Base-by-base conservation (phyloP, 176 grass and related monocot genomes). In the Eremochloa ophiuroides region DNA sequence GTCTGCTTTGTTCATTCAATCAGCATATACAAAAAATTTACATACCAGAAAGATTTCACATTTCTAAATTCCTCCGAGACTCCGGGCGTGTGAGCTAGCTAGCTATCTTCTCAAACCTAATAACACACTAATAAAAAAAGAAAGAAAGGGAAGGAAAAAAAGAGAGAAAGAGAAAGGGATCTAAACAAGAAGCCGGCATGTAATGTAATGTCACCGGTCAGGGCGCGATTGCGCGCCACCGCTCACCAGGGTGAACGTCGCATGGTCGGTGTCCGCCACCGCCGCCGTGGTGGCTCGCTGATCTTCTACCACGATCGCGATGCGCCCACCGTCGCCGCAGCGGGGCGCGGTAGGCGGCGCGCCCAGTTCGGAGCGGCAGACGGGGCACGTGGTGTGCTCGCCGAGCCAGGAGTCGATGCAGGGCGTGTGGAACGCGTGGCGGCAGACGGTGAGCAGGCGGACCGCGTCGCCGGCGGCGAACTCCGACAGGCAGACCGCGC, bases 321-420 rank as follows among this genome's bases (percentile, higher is more conserved):
- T 12, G 26, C 40, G 78, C 69, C 68, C 79, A 15, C 37, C 25
- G 44, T 37, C 9, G 37, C 71, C 37, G 73, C 4, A 2, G 65
- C 46, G 56, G 0, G 66, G 56, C 15, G 17, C 1, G n/a, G 23
- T 41, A 29, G 40, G 47, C 60, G 31, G 29, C 47, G 81, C 31
- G 55, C 55, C 71, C 31, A 91, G 89, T 29, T 91, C 39, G 33
- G 62, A 63, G 30, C 93, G 93, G 78, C 93, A 92, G 2, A 89
- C 74, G 16, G 87, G 93, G 43, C 89, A 94, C 12, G 89, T 94
- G 51, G 89, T 73, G 44, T 84, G 84, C 0, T 71, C 85, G 48
- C 27, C 37, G 48, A 94, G 86, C 93, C 89, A 95, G 33, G 37
- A 87, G 80, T 95, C 89, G 17, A 95, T 92, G 73, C 93, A 92